Evolutionary conservation across 129 eudicot species (phyloP), one percentile per base, ranked within the genome.

Genomic region (Tagetes patula): DNA sequence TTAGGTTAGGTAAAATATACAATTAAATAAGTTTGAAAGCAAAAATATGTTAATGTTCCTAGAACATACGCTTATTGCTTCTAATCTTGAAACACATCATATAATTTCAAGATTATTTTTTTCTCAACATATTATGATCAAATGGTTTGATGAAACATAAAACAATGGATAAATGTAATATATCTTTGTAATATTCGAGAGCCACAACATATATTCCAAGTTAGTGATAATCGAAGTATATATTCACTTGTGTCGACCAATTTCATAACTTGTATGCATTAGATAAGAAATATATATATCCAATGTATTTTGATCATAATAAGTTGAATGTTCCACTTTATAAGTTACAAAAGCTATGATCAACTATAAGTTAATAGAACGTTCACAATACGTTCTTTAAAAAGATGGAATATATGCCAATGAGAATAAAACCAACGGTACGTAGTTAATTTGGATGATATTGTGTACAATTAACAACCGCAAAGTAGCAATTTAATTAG

Each of bases 351-450:
- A 50, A 8, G 39, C 34, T 60, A 61, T 77, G 30, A 31, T 61
- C 55, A 71, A 52, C 70, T 77, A 77, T 61, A 77, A 70, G 65
- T 49, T 61, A 34, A 49, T 77, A 50, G 11, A 71, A 75, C 79
- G 58, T 75, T 55, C 73, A 77, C 65, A 61, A 43, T 39, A 77
- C 81, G 32, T 77, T 69, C 61, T 59, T 40, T 61, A 12, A 27
- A 67, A 70, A 70, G 54, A 20, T 60, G 70, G 65, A 77, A 77
- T 77, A 77, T 34, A 77, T 70, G 46, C 81, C 75, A 61, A 32
- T 50, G 50, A 20, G 77, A 77, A 77, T 77, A 70, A 70, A 70
- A 77, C 27, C 61, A 61, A 48, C 70, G 81, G 81, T 69, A 20
- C 27, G 27, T 20, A 20, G 27, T 20, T 20, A 36, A 65, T 69